Base-by-base conservation (phyloP, 1,284 basidiomycete species). In the Rhodotorula sp. region DNA sequence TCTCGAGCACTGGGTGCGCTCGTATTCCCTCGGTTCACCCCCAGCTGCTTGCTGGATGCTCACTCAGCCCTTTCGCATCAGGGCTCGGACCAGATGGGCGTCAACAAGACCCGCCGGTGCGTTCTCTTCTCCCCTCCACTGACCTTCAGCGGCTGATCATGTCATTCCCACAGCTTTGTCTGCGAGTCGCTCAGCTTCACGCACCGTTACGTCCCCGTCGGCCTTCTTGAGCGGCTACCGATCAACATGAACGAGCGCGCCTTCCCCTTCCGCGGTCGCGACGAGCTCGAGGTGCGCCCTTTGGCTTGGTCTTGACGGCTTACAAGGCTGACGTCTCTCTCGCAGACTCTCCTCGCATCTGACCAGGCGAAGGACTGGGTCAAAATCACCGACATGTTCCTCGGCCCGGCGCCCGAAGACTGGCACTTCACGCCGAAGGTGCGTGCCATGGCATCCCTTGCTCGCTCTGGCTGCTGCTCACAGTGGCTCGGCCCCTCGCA, bases 111-210 rank as follows among this genome's bases (percentile, higher is more conserved):
- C 0, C 87, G 96, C 42, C 86, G 96, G 9, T 34, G 34, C 34
- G n/a, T n/a, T n/a, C n/a, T n/a, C n/a, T n/a, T n/a, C n/a, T n/a
- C n/a, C n/a, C n/a, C n/a, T n/a, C n/a, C n/a, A n/a, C n/a, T n/a
- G n/a, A n/a, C n/a, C n/a, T n/a, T n/a, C n/a, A n/a, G n/a, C n/a
- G n/a, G n/a, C n/a, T n/a, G n/a, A n/a, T n/a, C n/a, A n/a, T n/a
- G n/a, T n/a, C n/a, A n/a, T n/a, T n/a, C n/a, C n/a, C n/a, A n/a
- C n/a, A 34, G 34, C 68, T 99, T 97, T 84, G 87, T 98, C 25
- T 96, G 93, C 81, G 96, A 99, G 82, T 90, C 92, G 2, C 85
- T 99, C 9, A 94, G 91, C 1, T 98, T 98, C 85, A 93, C 93
- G 78, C 90, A 96, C 81, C 90, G 96, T 34, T 98, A 98, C 81